Conservation (phyloP, 768 basidiomycete species). For the Coprinopsis strossmayeri region DNA sequence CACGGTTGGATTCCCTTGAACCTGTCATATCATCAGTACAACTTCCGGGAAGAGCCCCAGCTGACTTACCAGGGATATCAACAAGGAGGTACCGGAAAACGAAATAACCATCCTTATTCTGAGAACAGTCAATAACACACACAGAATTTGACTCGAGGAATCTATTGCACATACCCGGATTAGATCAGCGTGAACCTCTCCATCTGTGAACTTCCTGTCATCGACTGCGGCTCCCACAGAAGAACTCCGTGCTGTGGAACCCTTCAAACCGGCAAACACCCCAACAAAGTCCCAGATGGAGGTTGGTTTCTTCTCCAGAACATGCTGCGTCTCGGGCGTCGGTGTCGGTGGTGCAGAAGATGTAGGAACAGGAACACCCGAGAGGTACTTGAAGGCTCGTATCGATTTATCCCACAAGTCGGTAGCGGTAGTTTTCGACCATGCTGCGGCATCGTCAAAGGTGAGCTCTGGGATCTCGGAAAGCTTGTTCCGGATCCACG, state of each 20-base stretch:
- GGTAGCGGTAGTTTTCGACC: constrained; percentile 35
- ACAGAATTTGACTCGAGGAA: constrained; percentile 8
- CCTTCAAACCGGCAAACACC: constrained; percentile 61
- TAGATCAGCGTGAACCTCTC: constrained; percentile 77
- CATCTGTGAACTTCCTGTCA: constrained; percentile 54
- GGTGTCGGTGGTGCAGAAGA: constrained; percentile 24
- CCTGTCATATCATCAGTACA: constrained; percentile 27
- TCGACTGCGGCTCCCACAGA: constrained; percentile 21
- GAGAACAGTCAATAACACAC: constrained; percentile 8
- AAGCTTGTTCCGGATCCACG: constrained; percentile 37
- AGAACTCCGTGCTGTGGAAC: constrained; percentile 12
- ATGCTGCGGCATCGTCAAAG: constrained; percentile 45
- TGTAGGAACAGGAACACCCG: constrained; percentile 49
- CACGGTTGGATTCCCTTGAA: constrained; percentile 54
- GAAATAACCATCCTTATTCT: constrained; percentile 77
- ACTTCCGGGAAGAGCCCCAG: constrained; percentile 9
- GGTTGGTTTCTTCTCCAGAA: constrained; percentile 23
- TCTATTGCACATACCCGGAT: constrained; percentile 49
- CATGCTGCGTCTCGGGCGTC: constrained; percentile 20
- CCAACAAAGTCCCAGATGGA: constrained; percentile 54
- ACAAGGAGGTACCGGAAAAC: constrained; percentile 72
- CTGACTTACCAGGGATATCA: constrained; percentile 68
- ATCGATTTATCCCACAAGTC: constrained; percentile 43
- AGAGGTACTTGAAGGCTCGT: constrained; percentile 64
- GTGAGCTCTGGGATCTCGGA: constrained; percentile 43